phyloP scores from a whole-genome alignment of 176 grass and related monocot species.

The Panicum miliaceum region DNA sequence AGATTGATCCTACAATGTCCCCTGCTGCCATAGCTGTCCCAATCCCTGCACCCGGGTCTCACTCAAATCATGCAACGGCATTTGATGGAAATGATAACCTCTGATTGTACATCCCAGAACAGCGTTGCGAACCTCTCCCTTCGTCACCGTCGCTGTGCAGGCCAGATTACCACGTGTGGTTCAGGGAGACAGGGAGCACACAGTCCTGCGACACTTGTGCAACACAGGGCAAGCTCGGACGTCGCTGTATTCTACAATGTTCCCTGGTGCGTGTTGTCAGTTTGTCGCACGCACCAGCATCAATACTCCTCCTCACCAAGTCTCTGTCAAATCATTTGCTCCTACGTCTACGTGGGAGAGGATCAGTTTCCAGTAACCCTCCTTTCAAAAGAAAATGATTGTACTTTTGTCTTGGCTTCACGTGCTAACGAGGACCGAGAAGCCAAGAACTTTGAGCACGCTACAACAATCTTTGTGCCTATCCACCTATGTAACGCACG shows the following conservation, averaged over 20 bases:
- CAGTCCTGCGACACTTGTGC: not conserved
- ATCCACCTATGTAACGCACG: not conserved
- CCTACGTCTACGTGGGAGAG: not conserved
- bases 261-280: not conserved
- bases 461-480: not conserved
- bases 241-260: not conserved
- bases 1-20: not conserved
- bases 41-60: not conserved
- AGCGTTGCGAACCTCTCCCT: not conserved
- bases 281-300: not conserved
- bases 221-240: not conserved
- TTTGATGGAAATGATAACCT: not conserved
- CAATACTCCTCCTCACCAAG: not conserved
- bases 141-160: not conserved
- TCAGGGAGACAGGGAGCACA: not conserved
- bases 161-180: not conserved
- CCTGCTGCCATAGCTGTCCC: not conserved
- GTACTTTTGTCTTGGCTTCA: not conserved
- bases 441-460: not conserved
- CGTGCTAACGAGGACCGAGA: not conserved
- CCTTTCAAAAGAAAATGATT: not conserved
- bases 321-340: constrained; percentile 6
- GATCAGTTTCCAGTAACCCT: not conserved
- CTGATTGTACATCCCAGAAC: not conserved
- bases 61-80: not conserved